These are phyloP conservation scores for Aegle marmelos DNA, from an alignment of 345 rosid species.

Conservation along the genomic window DNA sequence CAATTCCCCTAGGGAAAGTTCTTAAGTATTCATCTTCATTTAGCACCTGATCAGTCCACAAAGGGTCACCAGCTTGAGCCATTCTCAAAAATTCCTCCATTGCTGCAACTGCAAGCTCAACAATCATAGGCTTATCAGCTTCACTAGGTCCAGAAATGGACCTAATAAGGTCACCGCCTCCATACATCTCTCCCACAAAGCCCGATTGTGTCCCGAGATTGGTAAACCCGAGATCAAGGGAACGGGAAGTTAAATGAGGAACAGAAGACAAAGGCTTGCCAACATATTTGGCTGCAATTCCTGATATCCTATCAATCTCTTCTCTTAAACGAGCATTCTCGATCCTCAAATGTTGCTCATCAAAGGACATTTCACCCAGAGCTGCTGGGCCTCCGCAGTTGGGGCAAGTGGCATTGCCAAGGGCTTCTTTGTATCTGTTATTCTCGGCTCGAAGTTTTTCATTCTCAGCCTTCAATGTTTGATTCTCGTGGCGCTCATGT, in stretches of 20 bases:
- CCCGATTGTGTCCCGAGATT: slow-evolving; percentile 56
- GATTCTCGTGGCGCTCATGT: slow-evolving; percentile 79
- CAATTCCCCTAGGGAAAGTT: slow-evolving; percentile 81
- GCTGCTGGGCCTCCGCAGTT: slow-evolving; percentile 87
- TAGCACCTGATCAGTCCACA: slow-evolving; percentile 69
- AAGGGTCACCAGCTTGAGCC: slow-evolving; percentile 75
- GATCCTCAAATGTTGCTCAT: slow-evolving; percentile 92
- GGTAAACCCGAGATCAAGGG: slow-evolving; percentile 49
- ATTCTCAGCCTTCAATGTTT: slow-evolving; percentile 74
- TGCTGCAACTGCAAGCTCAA: slow-evolving; percentile 91
- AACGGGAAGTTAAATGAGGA: slow-evolving; percentile 45
- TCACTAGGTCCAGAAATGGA: slow-evolving; percentile 60
- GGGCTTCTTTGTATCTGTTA: slow-evolving; percentile 75
- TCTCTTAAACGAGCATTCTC: slow-evolving; percentile 85
- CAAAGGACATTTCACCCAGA: slow-evolving; percentile 93
- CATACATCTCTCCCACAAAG: slow-evolving; percentile 73
- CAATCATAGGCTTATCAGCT: slow-evolving; percentile 85
- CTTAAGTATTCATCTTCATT: slow-evolving; percentile 79
- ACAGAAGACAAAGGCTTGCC: slow-evolving; percentile 68
- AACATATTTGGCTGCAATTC: slow-evolving; percentile 74
- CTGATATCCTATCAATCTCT: slow-evolving; percentile 90
- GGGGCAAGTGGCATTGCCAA: slow-evolving; percentile 71
- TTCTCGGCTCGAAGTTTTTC: slow-evolving; percentile 86
- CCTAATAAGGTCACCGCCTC: slow-evolving; percentile 55
- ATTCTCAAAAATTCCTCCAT: slow-evolving; percentile 92